Percentiles rank a stretch among this genome's conserved stretches.
Conservation (phyloP, 306 rosid genomes). For the Casuarina cunninghamiana region DNA sequence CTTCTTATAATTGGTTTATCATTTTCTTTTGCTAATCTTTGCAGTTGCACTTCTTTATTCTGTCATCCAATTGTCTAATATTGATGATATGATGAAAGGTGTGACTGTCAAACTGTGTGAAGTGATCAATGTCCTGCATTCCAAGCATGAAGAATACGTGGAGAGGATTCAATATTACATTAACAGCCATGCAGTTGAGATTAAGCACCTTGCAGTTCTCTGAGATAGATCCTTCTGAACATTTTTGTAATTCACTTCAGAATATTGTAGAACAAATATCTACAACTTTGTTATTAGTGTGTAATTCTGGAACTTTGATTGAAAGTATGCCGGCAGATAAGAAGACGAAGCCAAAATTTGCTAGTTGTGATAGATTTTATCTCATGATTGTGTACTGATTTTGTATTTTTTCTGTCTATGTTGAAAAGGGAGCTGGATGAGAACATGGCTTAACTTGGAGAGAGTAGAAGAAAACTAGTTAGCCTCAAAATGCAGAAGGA, state of each 20-base stretch:
- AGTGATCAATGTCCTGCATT: constrained; percentile 59
- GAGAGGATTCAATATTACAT: constrained; percentile 45
- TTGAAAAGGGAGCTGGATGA: constrained; percentile 86
- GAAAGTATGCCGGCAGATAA: constrained; percentile 10
- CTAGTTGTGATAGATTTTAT: constrained; percentile 20
- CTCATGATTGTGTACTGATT: constrained; percentile 14
- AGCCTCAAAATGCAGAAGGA: constrained; percentile 89
- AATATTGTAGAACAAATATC: not conserved
- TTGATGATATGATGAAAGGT: constrained; percentile 76
- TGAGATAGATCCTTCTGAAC: constrained; percentile 17
- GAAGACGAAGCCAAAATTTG: not conserved
- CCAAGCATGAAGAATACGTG: constrained; percentile 66
- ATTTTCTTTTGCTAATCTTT: constrained; percentile 1
- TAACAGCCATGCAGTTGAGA: constrained; percentile 48
- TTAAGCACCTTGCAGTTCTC: constrained; percentile 65
- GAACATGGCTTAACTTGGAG: constrained; percentile 79
- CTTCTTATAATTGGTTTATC: constrained; percentile 13
- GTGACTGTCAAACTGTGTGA: constrained; percentile 58
- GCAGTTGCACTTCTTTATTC: constrained; percentile 28
- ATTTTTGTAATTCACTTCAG: not conserved
- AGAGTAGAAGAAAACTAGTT: constrained; percentile 83
- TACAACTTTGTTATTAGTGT: not conserved
- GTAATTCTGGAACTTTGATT: not conserved
- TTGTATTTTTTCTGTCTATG: constrained; percentile 24
- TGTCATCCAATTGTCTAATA: constrained; percentile 59